Conservation (phyloP, 371 early-diverging fungal genomes). For the Syncephalastrum sp. region DNA sequence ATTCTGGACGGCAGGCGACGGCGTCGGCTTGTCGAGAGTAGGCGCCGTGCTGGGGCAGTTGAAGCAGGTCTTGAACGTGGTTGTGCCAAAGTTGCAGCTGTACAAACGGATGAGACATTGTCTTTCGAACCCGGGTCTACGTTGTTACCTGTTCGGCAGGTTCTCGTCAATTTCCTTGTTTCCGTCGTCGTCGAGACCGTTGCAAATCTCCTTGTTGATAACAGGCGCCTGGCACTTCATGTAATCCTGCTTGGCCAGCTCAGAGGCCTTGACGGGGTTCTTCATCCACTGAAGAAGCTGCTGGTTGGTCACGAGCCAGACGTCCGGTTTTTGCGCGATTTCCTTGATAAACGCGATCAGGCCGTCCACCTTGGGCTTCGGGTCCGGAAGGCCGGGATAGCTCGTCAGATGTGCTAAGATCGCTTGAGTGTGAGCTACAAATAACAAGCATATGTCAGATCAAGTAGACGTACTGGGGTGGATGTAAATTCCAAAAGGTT, state of each 20-base stretch:
- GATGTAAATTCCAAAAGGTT: conserved; percentile 70
- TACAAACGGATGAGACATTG: neutral
- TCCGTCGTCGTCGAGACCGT: conserved; percentile 65
- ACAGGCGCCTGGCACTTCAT: conserved; percentile 60
- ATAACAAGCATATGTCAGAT: no score
- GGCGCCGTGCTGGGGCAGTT: conserved; percentile 60
- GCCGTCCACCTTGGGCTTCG: conserved; percentile 27
- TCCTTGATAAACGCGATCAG: conserved; percentile 43
- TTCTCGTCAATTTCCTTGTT: conserved; percentile 46
- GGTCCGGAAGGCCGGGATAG: conserved; percentile 39
- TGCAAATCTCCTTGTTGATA: conserved; percentile 66
- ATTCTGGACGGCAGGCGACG: conserved; percentile 42
- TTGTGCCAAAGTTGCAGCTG: conserved; percentile 54
- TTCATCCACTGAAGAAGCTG: conserved; percentile 64
- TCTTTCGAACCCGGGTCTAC: no score
- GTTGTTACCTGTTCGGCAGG: conserved; percentile 29
- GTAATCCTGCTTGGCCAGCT: conserved; percentile 50
- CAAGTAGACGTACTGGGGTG: conserved; percentile 41
- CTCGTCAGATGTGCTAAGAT: conserved; percentile 44
- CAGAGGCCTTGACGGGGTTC: conserved; percentile 63
- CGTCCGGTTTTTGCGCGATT: conserved; percentile 45
- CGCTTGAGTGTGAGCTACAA: no score
- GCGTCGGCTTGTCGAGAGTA: conserved; percentile 51
- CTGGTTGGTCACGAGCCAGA: conserved; percentile 67
- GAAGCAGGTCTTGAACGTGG: conserved; percentile 64